Conservation (phyloP, 2,329 filamentous ascomycete species). For the Alternaria triticimaculans region DNA sequence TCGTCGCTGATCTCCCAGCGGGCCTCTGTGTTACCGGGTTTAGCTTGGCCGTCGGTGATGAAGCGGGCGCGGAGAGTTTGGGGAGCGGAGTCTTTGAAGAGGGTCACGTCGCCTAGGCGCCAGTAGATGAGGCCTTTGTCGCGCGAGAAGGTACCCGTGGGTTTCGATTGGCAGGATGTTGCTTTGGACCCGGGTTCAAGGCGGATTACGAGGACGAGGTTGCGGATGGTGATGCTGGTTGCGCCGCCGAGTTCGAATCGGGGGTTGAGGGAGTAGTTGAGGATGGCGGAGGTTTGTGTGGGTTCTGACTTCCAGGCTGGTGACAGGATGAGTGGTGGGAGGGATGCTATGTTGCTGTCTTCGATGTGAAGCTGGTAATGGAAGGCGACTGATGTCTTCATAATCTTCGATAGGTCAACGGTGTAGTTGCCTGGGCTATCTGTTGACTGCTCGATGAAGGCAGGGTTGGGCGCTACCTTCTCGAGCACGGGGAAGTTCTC, state of each 20-base stretch:
- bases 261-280: slow-evolving; percentile 86
- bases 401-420: slow-evolving; percentile 74
- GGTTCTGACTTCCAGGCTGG: slow-evolving; percentile 84
- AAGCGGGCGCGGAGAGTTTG: slow-evolving; percentile 86
- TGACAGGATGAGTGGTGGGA: slow-evolving; percentile 75
- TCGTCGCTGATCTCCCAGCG: slow-evolving; percentile 73
- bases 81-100: slow-evolving; percentile 63
- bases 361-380: slow-evolving; percentile 88
- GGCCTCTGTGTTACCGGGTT: slow-evolving; percentile 79
- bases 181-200: slow-evolving; percentile 70
- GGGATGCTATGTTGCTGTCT: slow-evolving; percentile 56
- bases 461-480: slow-evolving; percentile 90
- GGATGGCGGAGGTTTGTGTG: slow-evolving; percentile 82
- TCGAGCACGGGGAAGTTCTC: slow-evolving; percentile 90
- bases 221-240: slow-evolving; percentile 67
- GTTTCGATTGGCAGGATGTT: slow-evolving; percentile 75
- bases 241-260: slow-evolving; percentile 56
- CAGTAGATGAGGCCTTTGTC: slow-evolving; percentile 81
- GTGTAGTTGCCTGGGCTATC: slow-evolving; percentile 80
- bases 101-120: slow-evolving; percentile 76
- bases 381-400: slow-evolving; percentile 80
- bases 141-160: slow-evolving; percentile 77
- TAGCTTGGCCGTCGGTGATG: slow-evolving; percentile 72
- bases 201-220: slow-evolving; percentile 74
- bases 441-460: slow-evolving; percentile 77